Conservation (phyloP, 176 grass and related monocot species). For the Sorghum bicolor region Sorghum_bicolor_NCBIv3 NC_012870.2:22286501-22287000, state of each 20-base stretch:
- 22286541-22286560: conserved; percentile 74
- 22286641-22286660: background rate
- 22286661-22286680: background rate
- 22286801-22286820: conserved; percentile 56
- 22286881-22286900: conserved; percentile 92
- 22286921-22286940: conserved; percentile 93
- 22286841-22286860: conserved; percentile 86
- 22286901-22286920: conserved; percentile 82
- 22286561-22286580: conserved; percentile 81
- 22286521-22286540: conserved; percentile 92
- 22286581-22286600: conserved; percentile 97
- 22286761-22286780: background rate
- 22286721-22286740: background rate
- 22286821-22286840: conserved; percentile 79
- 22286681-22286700: background rate
- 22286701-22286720: background rate
- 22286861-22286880: conserved; percentile 78
- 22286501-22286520: conserved; percentile 86
- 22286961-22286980: background rate
- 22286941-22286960: conserved; percentile 53
- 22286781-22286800: conserved; percentile 4
- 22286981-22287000: background rate
- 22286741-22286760: background rate
- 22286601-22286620: conserved; percentile 91
- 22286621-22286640: background rate